Evolutionary conservation across 495 filamentous ascomycete genomes (phyloP).

Genomic region (Penicillium steckii): DNA sequence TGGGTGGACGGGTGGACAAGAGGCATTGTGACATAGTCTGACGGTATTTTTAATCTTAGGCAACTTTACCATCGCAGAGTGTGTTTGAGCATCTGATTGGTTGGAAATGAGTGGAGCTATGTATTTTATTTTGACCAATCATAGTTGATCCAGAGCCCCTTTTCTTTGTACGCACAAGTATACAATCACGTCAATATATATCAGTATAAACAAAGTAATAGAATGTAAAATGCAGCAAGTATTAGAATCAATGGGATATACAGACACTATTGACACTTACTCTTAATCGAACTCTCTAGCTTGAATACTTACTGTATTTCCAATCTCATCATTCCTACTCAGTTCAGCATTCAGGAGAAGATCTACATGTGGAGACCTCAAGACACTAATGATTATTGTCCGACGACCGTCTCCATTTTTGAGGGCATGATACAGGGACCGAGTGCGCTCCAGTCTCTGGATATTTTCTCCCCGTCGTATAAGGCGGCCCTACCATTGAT

Average conservation of each 20-base stretch:
- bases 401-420: slow-evolving; percentile 4
- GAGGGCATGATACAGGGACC: not conserved
- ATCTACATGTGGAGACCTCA: slow-evolving; percentile 13
- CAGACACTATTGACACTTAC: no score
- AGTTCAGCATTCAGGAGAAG: slow-evolving; percentile 4
- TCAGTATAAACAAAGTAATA: no score
- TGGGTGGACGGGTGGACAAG: not conserved
- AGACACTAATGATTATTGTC: slow-evolving; percentile 16
- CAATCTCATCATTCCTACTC: no score
- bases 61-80: slow-evolving; percentile 2
- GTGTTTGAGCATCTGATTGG: not conserved
- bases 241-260: no score
- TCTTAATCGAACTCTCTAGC: no score
- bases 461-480: not conserved
- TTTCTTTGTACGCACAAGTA: not conserved
- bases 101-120: not conserved
- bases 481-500: not conserved
- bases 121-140: slow-evolving; percentile 1
- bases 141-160: not conserved
- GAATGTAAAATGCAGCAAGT: no score
- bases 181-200: no score
- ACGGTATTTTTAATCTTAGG: slow-evolving; percentile 1
- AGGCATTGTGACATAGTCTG: not conserved
- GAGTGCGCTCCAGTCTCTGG: not conserved
- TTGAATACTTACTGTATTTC: no score